phyloP scores from a whole-genome alignment of 768 basidiomycete genomes.

The Cubamyces lactineus region DNA sequence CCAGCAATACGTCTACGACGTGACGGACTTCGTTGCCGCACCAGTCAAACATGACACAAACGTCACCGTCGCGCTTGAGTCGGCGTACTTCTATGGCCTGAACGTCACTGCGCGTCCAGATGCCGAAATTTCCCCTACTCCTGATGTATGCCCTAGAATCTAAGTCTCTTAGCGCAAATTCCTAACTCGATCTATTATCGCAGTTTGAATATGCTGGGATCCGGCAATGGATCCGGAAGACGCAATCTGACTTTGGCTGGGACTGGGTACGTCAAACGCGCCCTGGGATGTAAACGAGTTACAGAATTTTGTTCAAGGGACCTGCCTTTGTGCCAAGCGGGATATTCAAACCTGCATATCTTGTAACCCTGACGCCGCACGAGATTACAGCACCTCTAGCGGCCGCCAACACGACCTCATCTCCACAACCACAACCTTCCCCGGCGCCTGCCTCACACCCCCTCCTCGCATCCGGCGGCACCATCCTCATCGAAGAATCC shows the following conservation, averaged over 20 bases:
- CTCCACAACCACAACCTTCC: too few species aligned
- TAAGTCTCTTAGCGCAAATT: not conserved
- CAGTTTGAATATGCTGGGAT: conserved; percentile 56
- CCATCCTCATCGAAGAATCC: conserved; percentile 52
- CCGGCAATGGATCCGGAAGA: conserved; percentile 54
- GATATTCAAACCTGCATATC: conserved; percentile 57
- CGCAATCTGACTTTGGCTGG: conserved; percentile 61
- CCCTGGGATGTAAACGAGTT: too few species aligned
- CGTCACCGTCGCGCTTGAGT: conserved; percentile 55
- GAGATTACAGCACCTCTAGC: conserved; percentile 20
- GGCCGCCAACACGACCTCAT: not conserved
- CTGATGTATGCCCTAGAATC: conserved; percentile 30
- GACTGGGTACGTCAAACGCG: conserved; percentile 49
- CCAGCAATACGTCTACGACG: conserved; percentile 55
- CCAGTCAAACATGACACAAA: conserved; percentile 42
- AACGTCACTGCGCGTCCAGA: conserved; percentile 56
- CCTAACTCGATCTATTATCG: not conserved
- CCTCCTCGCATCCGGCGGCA: conserved; percentile 29
- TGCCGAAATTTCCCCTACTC: conserved; percentile 46
- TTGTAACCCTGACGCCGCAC: conserved; percentile 41
- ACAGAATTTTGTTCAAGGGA: conserved; percentile 38
- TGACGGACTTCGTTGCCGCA: conserved; percentile 45
- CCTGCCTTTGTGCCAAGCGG: conserved; percentile 61
- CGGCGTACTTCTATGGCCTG: conserved; percentile 54
- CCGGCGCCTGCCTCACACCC: conserved; percentile 27